Percentiles rank a stretch among this genome's conserved stretches.
Conservation (phyloP, 805 yeast genomes). For the Lipomyces kockii region DNA sequence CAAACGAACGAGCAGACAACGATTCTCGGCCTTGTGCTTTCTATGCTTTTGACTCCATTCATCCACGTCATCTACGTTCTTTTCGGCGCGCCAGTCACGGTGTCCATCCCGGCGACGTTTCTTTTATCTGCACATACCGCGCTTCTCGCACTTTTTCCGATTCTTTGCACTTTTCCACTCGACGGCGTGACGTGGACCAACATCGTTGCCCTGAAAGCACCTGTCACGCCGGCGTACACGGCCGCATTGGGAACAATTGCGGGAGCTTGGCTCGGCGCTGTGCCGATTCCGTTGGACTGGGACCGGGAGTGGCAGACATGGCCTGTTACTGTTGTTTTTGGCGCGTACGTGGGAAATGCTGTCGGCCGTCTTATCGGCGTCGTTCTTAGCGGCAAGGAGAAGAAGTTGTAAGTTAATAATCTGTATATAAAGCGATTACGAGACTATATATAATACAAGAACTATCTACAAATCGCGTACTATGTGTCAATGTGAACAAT, state of each 20-base stretch:
- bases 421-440: background rate
- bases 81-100: constrained; percentile 80
- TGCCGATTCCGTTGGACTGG: constrained; percentile 97
- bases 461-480: background rate
- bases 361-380: constrained; percentile 57
- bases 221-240: constrained; percentile 48
- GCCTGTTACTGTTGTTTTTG: constrained; percentile 87
- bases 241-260: constrained; percentile 52
- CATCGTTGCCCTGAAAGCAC: constrained; percentile 41
- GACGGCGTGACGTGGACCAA: constrained; percentile 55
- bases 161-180: constrained; percentile 60
- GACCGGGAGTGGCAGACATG: constrained; percentile 96
- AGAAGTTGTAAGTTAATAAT: background rate
- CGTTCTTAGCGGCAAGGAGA: background rate
- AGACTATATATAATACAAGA: background rate
- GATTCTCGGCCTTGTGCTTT: constrained; percentile 21
- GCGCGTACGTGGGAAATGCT: constrained; percentile 75
- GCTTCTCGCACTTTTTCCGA: constrained; percentile 63
- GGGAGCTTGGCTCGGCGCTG: constrained; percentile 91
- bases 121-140: constrained; percentile 67
- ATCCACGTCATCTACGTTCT: constrained; percentile 53
- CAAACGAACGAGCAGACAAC: constrained; percentile 12
- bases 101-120: constrained; percentile 59
- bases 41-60: constrained; percentile 38
- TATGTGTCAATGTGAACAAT: background rate